Evolutionary conservation across 306 rosid genomes (phyloP).

Genomic region (Gleditsia sinensis): DNA sequence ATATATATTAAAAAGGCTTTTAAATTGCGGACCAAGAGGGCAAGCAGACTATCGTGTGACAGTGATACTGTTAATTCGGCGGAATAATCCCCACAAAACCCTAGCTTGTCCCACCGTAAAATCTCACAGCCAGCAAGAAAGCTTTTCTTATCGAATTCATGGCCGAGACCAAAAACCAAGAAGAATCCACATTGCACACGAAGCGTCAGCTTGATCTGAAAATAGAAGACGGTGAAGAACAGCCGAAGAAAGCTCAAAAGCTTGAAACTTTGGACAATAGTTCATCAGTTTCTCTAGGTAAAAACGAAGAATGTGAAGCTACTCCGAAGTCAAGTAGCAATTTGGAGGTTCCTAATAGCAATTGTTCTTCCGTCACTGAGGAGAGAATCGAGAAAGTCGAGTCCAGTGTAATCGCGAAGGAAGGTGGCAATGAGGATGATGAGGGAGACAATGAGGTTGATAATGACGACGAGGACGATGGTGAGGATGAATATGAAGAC

Average conservation of each 20-base stretch:
- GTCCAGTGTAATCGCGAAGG: constrained; percentile 25
- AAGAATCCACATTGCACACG: constrained; percentile 53
- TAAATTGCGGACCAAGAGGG: too few species aligned
- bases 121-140: neutral
- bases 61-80: too few species aligned
- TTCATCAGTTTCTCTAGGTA: neutral
- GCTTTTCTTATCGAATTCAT: constrained; percentile 32
- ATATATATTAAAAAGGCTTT: too few species aligned
- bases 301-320: constrained; percentile 1
- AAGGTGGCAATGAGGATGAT: neutral
- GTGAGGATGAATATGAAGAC: constrained; percentile 17
- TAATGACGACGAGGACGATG: neutral
- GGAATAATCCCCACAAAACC: constrained; percentile 25
- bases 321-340: neutral
- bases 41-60: too few species aligned
- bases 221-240: constrained; percentile 38
- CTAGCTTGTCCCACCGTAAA: neutral
- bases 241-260: constrained; percentile 54
- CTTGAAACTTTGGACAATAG: constrained; percentile 31
- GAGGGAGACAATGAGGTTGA: constrained; percentile 31
- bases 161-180: constrained; percentile 57
- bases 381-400: constrained; percentile 21
- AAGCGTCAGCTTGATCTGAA: constrained; percentile 64
- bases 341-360: constrained; percentile 22
- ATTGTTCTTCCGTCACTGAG: constrained; percentile 29